Conservation (phyloP, 345 rosid genomes). For the Dovyalis caffra region DNA sequence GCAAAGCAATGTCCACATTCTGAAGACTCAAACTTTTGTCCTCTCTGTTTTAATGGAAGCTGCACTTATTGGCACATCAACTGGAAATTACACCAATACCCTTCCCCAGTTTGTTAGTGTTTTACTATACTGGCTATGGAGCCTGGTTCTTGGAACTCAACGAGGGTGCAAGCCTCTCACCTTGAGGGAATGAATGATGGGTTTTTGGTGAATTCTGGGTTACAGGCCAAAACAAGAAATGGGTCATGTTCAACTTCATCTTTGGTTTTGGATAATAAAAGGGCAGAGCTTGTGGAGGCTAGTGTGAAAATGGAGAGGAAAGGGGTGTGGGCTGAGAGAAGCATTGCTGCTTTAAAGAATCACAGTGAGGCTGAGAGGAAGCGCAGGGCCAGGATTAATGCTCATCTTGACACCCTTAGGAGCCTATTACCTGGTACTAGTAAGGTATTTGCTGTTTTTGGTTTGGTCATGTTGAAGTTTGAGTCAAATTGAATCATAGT, state of each 20-base stretch:
- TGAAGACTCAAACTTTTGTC: background rate
- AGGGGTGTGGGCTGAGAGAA: conserved; percentile 48
- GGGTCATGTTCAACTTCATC: conserved; percentile 23
- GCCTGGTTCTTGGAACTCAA: background rate
- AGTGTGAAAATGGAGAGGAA: conserved; percentile 46
- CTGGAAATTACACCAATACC: background rate
- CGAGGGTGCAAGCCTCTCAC: background rate
- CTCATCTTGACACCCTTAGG: conserved; percentile 63
- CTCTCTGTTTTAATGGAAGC: conserved; percentile 1
- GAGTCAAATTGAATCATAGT: background rate
- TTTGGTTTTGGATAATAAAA: conserved; percentile 51
- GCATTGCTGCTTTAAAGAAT: conserved; percentile 53
- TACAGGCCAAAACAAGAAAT: conserved; percentile 7
- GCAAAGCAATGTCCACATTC: background rate
- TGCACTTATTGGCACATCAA: background rate
- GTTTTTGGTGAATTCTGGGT: background rate
- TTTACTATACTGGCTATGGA: background rate
- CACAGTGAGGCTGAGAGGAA: conserved; percentile 80
- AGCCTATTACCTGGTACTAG: conserved; percentile 50
- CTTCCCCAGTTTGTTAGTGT: background rate
- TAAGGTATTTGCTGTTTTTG: conserved; percentile 38
- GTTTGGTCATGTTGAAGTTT: background rate
- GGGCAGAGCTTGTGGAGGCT: conserved; percentile 58
- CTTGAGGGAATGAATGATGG: conserved; percentile 7
- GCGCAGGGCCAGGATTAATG: conserved; percentile 73